Percentiles rank a stretch among this genome's conserved stretches.
Conservation (phyloP, 2,329 filamentous ascomycete species). For the Trichoderma gracile region DNA sequence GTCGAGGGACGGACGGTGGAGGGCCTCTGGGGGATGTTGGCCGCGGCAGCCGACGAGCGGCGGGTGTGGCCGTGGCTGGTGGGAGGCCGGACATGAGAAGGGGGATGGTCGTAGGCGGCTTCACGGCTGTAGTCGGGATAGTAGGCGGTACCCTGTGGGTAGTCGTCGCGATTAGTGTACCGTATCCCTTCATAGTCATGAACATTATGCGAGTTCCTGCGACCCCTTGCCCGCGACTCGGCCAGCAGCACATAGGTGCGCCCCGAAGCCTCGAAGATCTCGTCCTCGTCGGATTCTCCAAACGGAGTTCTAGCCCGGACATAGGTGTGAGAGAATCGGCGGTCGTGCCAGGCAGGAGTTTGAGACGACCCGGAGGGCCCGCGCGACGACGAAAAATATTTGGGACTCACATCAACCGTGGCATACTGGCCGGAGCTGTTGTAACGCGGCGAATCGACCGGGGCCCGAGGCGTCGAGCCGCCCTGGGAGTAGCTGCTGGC, state of each 20-base stretch:
- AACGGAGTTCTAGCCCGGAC: slow-evolving; percentile 58
- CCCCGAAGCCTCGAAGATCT: slow-evolving; percentile 57
- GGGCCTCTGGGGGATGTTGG: slow-evolving; percentile 51
- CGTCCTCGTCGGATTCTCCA: slow-evolving; percentile 67
- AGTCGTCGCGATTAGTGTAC: slow-evolving; percentile 61
- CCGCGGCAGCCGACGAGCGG: slow-evolving; percentile 46
- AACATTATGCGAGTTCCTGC: slow-evolving; percentile 39
- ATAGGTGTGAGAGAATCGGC: slow-evolving; percentile 59
- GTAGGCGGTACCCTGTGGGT: slow-evolving; percentile 50
- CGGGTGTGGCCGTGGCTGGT: slow-evolving; percentile 48
- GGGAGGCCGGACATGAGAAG: slow-evolving; percentile 40
- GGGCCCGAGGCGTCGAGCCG: slow-evolving; percentile 47
- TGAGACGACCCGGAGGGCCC: slow-evolving; percentile 41
- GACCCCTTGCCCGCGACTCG: slow-evolving; percentile 45
- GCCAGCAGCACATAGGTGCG: slow-evolving; percentile 55
- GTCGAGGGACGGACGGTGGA: slow-evolving; percentile 52
- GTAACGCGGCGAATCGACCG: slow-evolving; percentile 60
- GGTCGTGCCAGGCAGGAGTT: slow-evolving; percentile 48
- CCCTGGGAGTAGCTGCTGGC: slow-evolving; percentile 43
- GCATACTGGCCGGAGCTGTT: slow-evolving; percentile 64
- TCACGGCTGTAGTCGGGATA: slow-evolving; percentile 42
- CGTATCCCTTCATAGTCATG: slow-evolving; percentile 53
- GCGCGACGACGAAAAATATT: slow-evolving; percentile 51
- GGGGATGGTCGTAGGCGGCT: slow-evolving; percentile 41
- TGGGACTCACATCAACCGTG: slow-evolving; percentile 66